phyloP scores from a whole-genome alignment of 768 basidiomycete genomes.

The Suillus clintonianus region DNA sequence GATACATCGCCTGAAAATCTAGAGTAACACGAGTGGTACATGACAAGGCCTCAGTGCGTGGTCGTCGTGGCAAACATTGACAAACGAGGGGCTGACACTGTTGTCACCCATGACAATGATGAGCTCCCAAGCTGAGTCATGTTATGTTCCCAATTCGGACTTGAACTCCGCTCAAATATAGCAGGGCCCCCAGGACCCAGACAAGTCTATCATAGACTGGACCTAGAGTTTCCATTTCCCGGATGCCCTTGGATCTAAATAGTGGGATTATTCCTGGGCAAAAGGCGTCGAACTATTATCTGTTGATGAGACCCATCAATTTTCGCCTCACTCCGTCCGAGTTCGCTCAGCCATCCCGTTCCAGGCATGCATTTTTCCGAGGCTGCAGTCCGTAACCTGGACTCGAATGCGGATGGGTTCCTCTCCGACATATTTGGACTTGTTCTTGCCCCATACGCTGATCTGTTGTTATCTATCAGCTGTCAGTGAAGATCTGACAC shows the following conservation, averaged over 20 bases:
- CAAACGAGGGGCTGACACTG: too few relatives aligned
- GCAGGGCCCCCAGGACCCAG: too few relatives aligned
- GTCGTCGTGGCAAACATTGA: too few relatives aligned
- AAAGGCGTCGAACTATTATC: background rate
- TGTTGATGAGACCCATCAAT: background rate
- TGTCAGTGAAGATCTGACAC: background rate
- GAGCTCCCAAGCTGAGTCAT: too few relatives aligned
- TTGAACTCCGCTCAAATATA: too few relatives aligned
- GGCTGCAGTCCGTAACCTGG: background rate
- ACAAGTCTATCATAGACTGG: too few relatives aligned
- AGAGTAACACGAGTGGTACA: too few relatives aligned
- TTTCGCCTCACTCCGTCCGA: background rate
- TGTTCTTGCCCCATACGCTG: background rate
- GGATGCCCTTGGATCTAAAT: background rate
- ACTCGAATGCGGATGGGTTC: constrained; percentile 15
- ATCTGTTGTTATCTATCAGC: constrained; percentile 15
- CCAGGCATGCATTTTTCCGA: background rate
- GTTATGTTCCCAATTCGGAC: too few relatives aligned
- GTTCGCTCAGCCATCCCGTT: background rate
- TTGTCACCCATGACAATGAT: too few relatives aligned
- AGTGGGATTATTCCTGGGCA: background rate
- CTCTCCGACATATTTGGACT: background rate
- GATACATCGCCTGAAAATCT: too few relatives aligned
- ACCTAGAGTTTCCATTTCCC: too few relatives aligned
- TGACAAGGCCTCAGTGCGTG: too few relatives aligned